Evolutionary conservation across 495 filamentous ascomycete genomes (phyloP).

Genomic region (Hypoxylon lenormandii): DNA sequence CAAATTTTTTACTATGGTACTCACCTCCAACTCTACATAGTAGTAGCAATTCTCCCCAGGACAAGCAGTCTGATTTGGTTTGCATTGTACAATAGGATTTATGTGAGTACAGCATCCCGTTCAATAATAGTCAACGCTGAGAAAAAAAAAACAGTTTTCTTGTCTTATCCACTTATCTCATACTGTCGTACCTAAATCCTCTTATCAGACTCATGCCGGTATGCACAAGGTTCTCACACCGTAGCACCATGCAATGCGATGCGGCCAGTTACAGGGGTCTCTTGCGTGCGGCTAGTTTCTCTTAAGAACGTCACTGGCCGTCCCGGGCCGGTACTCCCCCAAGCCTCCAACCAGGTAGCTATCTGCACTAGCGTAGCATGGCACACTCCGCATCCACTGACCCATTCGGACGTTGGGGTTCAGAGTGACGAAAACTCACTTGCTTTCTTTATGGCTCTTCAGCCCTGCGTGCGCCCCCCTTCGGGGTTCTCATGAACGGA

Average conservation of each 20-base stretch:
- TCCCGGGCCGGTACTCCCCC: conserved; percentile 37
- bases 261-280: conserved; percentile 39
- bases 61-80: not conserved
- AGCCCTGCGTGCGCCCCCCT: conserved; percentile 18
- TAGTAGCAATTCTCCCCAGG: not conserved
- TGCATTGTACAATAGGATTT: not conserved
- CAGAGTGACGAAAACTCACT: conserved; percentile 23
- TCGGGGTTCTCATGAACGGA: not conserved
- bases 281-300: conserved; percentile 44
- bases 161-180: conserved; percentile 5
- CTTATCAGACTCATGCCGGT: conserved; percentile 23
- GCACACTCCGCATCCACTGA: not conserved
- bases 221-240: conserved; percentile 21
- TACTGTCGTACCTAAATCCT: not conserved
- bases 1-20: not conserved
- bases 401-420: conserved; percentile 28
- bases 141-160: not conserved
- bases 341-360: conserved; percentile 17
- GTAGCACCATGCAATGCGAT: conserved; percentile 39
- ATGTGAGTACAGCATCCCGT: not conserved
- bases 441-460: conserved; percentile 28
- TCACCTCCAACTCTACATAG: conserved; percentile 8
- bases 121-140: not conserved
- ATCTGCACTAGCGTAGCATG: conserved; percentile 24
- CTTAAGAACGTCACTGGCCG: conserved; percentile 35